Evolutionary conservation across 1,284 basidiomycete genomes (phyloP), one percentile per base, ranked within the genome.

Genomic region (Microbotryum lychnidis-dioicae): DNA sequence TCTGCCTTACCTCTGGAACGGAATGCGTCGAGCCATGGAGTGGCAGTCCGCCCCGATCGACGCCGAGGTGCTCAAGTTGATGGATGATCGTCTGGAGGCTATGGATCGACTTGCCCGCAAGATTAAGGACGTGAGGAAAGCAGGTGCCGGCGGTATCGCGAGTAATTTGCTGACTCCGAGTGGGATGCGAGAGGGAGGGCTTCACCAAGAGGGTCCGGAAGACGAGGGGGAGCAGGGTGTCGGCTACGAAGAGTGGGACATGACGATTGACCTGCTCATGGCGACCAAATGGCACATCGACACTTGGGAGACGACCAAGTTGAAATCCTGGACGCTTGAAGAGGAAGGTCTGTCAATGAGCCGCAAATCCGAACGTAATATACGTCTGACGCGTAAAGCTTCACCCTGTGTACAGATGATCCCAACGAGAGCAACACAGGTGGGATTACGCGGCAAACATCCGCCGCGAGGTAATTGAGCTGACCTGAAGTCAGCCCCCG

Each of bases 11-110:
- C 58, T 72, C 18, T 68, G 68, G 63, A 64, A 59, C 33, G 66
- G 66, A 6, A 49, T 72, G 18, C 58, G 62, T 5, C 64, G 68
- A n/a, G 68, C 66, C 7, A 62, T 72, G 62, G 57, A 59, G 44
- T 72, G 71, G 71, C 61, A 67, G 33, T 62, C 54, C 27, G 61
- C 53, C 1, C 62, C 60, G 20, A 66, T 71, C 37, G 70, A 70
- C 48, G 68, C 65, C 23, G 69, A 72, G 46, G 69, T 71, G 25
- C 53, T 72, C 12, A 58, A 66, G 5, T 60, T 72, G 16, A 59
- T 71, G 18, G 68, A 69, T 23, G 69, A 71, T 46, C 60, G 69
- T 7, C 58, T 72, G 27, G 65, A 62, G 3, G 60, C 60, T 5
- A 60, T 60, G 3, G 60, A 64, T 29, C 56, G 55, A 9, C 42